These are phyloP conservation scores for Ogataea paraovalis DNA, from an alignment of 805 yeast genomes.

Conservation along the genomic window DNA sequence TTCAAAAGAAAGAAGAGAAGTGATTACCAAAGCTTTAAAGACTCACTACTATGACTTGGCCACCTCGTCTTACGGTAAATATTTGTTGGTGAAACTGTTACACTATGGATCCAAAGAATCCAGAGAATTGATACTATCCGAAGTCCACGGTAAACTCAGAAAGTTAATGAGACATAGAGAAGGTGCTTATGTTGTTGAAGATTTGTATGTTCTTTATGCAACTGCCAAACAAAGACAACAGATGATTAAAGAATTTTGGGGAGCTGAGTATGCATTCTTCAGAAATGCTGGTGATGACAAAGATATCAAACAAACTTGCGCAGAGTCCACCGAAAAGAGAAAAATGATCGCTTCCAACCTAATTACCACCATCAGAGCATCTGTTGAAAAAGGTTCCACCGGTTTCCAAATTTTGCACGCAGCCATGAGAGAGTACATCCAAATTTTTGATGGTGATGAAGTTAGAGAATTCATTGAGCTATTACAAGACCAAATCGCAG, in stretches of 20 bases:
- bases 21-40: conserved; percentile 62
- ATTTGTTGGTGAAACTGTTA: conserved; percentile 77
- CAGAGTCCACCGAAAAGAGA: conserved; percentile 72
- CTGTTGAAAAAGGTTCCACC: conserved; percentile 92
- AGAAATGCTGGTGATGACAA: conserved; percentile 66
- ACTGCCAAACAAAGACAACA: conserved; percentile 80
- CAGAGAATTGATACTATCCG: conserved; percentile 70
- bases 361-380: conserved; percentile 77
- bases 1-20: conserved; percentile 70
- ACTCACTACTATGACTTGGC: conserved; percentile 80
- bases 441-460: conserved; percentile 66
- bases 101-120: conserved; percentile 89
- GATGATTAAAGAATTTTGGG: conserved; percentile 96
- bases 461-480: conserved; percentile 78
- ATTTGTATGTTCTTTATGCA: conserved; percentile 79
- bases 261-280: conserved; percentile 90
- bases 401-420: conserved; percentile 96
- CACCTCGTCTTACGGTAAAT: conserved; percentile 91
- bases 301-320: conserved; percentile 60
- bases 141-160: conserved; percentile 85
- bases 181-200: conserved; percentile 97
- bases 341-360: conserved; percentile 71
- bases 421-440: conserved; percentile 85
- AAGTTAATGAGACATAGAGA: conserved; percentile 95
- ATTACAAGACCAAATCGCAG: conserved; percentile 84